Evolutionary conservation across 1,139 yeast genomes (phyloP).

Genomic region (Suhomyces chickasaworum): DNA sequence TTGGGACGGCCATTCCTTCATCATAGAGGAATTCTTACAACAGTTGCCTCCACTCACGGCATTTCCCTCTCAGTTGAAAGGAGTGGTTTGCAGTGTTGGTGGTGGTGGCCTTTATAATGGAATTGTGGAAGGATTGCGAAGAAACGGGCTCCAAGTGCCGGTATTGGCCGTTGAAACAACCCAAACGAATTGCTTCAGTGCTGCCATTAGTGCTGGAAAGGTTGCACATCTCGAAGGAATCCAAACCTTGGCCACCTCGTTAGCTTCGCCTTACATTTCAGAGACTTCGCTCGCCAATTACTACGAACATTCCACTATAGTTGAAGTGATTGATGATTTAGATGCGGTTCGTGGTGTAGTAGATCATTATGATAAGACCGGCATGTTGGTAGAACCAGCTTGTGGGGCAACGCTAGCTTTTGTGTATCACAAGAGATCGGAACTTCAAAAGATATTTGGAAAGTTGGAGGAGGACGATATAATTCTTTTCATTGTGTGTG

Average conservation of each 20-base stretch:
- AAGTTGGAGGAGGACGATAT: constrained; percentile 33
- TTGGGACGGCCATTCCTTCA: constrained; percentile 45
- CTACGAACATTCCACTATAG: constrained; percentile 20
- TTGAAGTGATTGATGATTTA: constrained; percentile 36
- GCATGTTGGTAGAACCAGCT: constrained; percentile 40
- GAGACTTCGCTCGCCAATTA: constrained; percentile 31
- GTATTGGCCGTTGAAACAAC: constrained; percentile 40
- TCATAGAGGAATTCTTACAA: constrained; percentile 35
- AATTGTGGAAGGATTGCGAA: constrained; percentile 32
- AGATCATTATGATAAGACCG: constrained; percentile 28
- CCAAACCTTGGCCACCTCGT: constrained; percentile 41
- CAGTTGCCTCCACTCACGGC: constrained; percentile 21
- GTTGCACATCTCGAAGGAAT: constrained; percentile 32
- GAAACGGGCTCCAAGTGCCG: constrained; percentile 24
- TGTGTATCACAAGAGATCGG: constrained; percentile 26
- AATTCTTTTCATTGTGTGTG: constrained; percentile 42
- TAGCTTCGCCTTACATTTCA: constrained; percentile 44
- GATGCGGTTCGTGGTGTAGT: constrained; percentile 38
- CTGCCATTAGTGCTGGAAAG: constrained; percentile 31
- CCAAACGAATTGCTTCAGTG: constrained; percentile 42
- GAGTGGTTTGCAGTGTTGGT: constrained; percentile 45
- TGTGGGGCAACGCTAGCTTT: constrained; percentile 42
- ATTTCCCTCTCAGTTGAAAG: constrained; percentile 28
- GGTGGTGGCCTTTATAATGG: constrained; percentile 50
- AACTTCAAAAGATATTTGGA: constrained; percentile 26